Percentiles rank a stretch among this genome's conserved stretches.
Evolutionary conservation across 306 rosid species (phyloP).

Genomic region (Inga oerstediana): DNA sequence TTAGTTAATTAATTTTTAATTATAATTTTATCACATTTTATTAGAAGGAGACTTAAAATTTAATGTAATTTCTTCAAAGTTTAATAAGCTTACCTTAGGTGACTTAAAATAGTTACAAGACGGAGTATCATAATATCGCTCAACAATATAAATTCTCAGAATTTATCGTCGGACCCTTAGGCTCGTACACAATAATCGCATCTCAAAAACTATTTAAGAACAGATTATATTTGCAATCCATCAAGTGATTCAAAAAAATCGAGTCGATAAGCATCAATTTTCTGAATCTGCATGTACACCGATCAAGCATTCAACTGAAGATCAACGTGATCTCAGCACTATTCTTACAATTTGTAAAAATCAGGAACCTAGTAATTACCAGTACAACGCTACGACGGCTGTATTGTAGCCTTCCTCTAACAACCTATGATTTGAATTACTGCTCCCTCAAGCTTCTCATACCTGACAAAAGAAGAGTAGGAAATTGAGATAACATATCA

Average conservation of each 20-base stretch:
- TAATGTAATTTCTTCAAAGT: too few species aligned
- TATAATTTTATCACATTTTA: too few species aligned
- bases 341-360: constrained; percentile 52
- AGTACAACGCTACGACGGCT: constrained; percentile 47
- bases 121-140: neutral
- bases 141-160: neutral
- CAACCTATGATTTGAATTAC: constrained; percentile 46
- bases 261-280: constrained; percentile 25
- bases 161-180: neutral
- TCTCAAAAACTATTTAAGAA: neutral
- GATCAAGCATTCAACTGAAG: constrained; percentile 35
- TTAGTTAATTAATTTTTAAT: too few species aligned
- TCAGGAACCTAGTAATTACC: constrained; percentile 49
- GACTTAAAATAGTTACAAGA: too few species aligned
- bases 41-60: too few species aligned
- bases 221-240: neutral
- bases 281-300: constrained; percentile 35
- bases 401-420: constrained; percentile 45
- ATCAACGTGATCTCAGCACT: constrained; percentile 50
- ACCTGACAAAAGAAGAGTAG: constrained; percentile 46
- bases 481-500: constrained; percentile 35
- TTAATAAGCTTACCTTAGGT: too few species aligned
- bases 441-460: constrained; percentile 49
- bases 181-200: neutral
- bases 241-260: neutral